Evolutionary conservation across 129 eudicot species (phyloP).

Genomic region (Tagetes patula): DNA sequence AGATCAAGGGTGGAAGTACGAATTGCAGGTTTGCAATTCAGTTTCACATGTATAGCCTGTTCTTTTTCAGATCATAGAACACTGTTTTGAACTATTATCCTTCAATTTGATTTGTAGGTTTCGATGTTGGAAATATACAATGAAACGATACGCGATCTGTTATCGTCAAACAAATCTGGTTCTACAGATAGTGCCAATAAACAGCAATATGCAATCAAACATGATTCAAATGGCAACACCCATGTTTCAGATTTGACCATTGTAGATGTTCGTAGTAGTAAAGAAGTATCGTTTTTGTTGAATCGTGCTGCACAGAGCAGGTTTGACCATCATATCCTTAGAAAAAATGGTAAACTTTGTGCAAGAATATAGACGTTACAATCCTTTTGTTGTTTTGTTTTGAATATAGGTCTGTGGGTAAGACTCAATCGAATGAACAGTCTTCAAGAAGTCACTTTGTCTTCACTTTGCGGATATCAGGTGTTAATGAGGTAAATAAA

Average conservation of each 20-base stretch:
- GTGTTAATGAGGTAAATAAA: slow-evolving; percentile 70
- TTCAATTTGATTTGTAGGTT: slow-evolving; percentile 76
- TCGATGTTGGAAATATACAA: slow-evolving; percentile 97
- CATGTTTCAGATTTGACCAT: slow-evolving; percentile 85
- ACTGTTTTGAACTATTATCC: slow-evolving; percentile 2
- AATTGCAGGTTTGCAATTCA: slow-evolving; percentile 80
- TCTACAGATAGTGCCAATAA: slow-evolving; percentile 42
- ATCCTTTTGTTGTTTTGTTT: not conserved
- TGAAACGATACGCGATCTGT: slow-evolving; percentile 86
- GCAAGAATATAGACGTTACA: not conserved
- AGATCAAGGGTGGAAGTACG: slow-evolving; percentile 93
- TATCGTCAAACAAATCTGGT: slow-evolving; percentile 62
- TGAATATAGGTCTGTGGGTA: slow-evolving; percentile 83
- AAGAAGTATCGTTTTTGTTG: slow-evolving; percentile 84
- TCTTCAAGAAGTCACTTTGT: slow-evolving; percentile 99
- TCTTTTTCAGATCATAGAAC: slow-evolving; percentile 4
- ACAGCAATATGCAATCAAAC: slow-evolving; percentile 83
- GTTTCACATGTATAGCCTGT: not conserved
- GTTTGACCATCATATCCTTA: slow-evolving; percentile 44
- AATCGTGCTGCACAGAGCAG: slow-evolving; percentile 94
- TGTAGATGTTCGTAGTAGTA: slow-evolving; percentile 82
- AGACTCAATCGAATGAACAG: slow-evolving; percentile 95
- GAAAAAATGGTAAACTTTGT: not conserved
- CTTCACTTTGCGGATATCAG: slow-evolving; percentile 84
- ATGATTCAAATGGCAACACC: slow-evolving; percentile 85